Percentiles rank a stretch among this genome's conserved stretches.
Conservation (phyloP, 768 basidiomycete genomes). For the Trametes meyenii region DNA sequence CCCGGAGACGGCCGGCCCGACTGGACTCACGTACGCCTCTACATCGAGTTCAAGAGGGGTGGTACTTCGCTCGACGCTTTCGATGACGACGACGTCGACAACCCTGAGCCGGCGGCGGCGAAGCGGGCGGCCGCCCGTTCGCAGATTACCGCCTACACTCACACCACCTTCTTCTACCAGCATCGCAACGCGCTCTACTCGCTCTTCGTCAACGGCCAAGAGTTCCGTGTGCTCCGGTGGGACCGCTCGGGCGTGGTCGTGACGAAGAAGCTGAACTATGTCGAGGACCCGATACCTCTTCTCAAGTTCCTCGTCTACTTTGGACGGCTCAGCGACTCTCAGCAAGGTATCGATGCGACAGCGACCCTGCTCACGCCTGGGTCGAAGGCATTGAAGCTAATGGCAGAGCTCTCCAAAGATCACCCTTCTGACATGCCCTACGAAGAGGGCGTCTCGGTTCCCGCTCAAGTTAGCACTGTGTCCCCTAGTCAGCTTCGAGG, state of each 20-base stretch:
- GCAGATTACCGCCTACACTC: background rate
- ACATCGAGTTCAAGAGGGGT: background rate
- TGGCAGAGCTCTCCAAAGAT: background rate
- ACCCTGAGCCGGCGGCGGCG: background rate
- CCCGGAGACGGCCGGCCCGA: background rate
- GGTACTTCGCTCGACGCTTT: background rate
- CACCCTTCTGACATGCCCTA: no score
- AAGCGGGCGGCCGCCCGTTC: background rate
- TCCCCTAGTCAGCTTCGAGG: no score
- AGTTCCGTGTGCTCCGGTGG: slow-evolving; percentile 3
- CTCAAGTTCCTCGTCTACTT: background rate
- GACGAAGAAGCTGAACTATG: background rate
- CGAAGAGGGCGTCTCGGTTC: no score
- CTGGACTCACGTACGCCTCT: background rate
- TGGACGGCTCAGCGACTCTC: background rate
- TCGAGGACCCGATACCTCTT: background rate
- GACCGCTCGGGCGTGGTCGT: slow-evolving; percentile 1
- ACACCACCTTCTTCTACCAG: background rate
- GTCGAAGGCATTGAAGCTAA: background rate
- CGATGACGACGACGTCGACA: background rate
- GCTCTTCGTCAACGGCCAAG: slow-evolving; percentile 1
- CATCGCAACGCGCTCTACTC: slow-evolving; percentile 1
- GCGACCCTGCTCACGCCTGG: background rate
- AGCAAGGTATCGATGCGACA: background rate
- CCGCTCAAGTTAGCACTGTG: no score